Evolutionary conservation across 768 basidiomycete species (phyloP), one percentile per base, ranked within the genome.

Genomic region (Lactarius quietus): DNA sequence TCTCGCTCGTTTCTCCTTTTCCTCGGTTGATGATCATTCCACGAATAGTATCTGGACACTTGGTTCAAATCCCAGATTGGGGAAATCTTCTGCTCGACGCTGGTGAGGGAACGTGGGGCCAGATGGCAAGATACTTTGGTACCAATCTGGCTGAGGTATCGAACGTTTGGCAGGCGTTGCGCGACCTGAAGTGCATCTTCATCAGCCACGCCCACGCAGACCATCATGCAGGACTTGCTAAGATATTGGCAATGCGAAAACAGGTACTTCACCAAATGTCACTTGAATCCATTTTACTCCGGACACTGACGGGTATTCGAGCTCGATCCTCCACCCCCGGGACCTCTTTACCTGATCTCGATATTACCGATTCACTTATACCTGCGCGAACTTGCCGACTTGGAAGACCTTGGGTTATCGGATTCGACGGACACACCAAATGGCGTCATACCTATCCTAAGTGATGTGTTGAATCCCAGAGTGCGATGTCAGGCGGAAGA

Each of bases 101-200:
- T 0, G 96, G 96, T 0, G 96, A 98, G 77, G 95, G 94, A 0
- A 94, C 95, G 0, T 90, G 89, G 82, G 95, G 95, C 1, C 96
- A 98, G 72, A 81, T 98, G 4, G 80, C 81, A 3, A 82, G 96
- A 4, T 83, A 87, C 56, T 95, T 88, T 72, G 94, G 94, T 1
- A 72, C 78, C 20, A 79, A 82, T 39, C 71, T 70, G 5, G 66
- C 70, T 1, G 70, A 71, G 5, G 64, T 74, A 1, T 68, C 72
- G 12, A 80, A 79, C 61, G 84, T 84, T 3, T 84, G 84, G 80
- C 73, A 84, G 15, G 79, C 88, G 17, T 77, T 95, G 59, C 78
- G 86, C n/a, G 79, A 89, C 57, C 74, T 95, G 15, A 88, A 84
- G 70, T 86, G 91, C 72, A 82, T 98, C 41, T 97, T 88, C 74